These are phyloP conservation scores for Pythium volutum DNA, from an alignment of 352 stramenopile species.

Conservation along the genomic window DNA sequence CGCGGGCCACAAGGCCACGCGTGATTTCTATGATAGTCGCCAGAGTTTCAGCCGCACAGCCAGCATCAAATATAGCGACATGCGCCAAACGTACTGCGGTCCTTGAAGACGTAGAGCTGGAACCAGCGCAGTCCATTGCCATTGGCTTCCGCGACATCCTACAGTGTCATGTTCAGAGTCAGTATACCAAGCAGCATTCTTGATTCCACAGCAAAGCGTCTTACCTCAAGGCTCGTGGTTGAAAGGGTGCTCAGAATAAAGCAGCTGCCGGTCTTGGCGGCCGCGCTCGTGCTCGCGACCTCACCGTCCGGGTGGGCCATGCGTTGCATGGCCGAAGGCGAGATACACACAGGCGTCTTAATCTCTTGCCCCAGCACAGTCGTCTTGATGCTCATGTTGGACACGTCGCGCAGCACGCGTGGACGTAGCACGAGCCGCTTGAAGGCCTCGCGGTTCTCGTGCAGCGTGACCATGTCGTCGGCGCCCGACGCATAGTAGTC, in stretches of 20 bases:
- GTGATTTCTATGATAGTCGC: slow-evolving; percentile 80
- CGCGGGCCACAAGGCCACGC: slow-evolving; percentile 84
- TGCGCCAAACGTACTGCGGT: slow-evolving; percentile 42
- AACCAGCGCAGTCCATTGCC: slow-evolving; percentile 89
- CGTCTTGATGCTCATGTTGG: slow-evolving; percentile 89
- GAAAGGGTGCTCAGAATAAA: slow-evolving; percentile 93
- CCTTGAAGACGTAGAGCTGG: slow-evolving; percentile 97
- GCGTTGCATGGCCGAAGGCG: slow-evolving; percentile 88
- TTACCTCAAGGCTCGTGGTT: slow-evolving; percentile 88
- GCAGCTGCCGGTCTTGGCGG: slow-evolving; percentile 82
- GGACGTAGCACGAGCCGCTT: slow-evolving; percentile 92
- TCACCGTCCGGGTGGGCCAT: slow-evolving; percentile 96
- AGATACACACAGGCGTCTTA: slow-evolving; percentile 92
- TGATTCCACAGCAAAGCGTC: no score
- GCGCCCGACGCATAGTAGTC: slow-evolving; percentile 93
- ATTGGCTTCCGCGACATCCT: slow-evolving; percentile 31
- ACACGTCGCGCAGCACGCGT: slow-evolving; percentile 92
- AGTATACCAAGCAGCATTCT: not conserved
- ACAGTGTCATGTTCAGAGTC: no score
- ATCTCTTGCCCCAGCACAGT: slow-evolving; percentile 91
- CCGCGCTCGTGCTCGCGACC: slow-evolving; percentile 75
- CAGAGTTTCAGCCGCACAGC: not conserved
- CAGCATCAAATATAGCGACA: not conserved
- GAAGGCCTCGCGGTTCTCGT: slow-evolving; percentile 88
- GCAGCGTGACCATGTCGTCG: slow-evolving; percentile 89